Evolutionary conservation across 805 yeast species (phyloP).

Genomic region (Monosporozyma yasuniensis): DNA sequence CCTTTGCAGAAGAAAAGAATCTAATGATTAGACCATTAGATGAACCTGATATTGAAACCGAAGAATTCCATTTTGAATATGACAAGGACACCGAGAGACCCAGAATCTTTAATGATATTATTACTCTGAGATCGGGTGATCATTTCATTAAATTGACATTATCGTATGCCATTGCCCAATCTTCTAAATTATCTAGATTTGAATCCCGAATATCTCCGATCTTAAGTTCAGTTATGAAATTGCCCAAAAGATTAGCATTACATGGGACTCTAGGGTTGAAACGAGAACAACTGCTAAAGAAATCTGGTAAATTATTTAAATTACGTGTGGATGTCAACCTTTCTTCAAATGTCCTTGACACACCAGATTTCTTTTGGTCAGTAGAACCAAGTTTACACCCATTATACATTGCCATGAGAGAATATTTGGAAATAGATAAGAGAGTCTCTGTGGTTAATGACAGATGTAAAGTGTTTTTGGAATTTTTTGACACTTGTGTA

Average conservation of each 20-base stretch:
- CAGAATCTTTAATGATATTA: slow-evolving; percentile 86
- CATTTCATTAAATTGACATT: slow-evolving; percentile 86
- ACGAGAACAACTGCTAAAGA: slow-evolving; percentile 74
- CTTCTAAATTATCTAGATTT: slow-evolving; percentile 82
- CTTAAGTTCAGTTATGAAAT: slow-evolving; percentile 72
- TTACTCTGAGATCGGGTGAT: slow-evolving; percentile 82
- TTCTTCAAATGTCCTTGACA: slow-evolving; percentile 82
- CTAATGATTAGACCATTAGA: slow-evolving; percentile 64
- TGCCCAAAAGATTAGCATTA: slow-evolving; percentile 83
- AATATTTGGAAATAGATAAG: slow-evolving; percentile 90
- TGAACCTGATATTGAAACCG: slow-evolving; percentile 89
- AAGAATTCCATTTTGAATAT: slow-evolving; percentile 47
- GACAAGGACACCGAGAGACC: slow-evolving; percentile 54
- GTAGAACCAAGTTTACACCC: slow-evolving; percentile 93
- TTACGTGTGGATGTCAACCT: slow-evolving; percentile 88
- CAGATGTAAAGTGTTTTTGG: slow-evolving; percentile 86
- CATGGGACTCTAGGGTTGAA: slow-evolving; percentile 82
- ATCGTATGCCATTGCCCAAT: slow-evolving; percentile 95
- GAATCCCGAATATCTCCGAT: slow-evolving; percentile 85
- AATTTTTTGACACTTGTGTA: slow-evolving; percentile 83
- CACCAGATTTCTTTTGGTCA: slow-evolving; percentile 96
- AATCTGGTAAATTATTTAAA: slow-evolving; percentile 85
- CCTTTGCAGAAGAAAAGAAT: slow-evolving; percentile 41
- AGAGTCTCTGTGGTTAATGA: slow-evolving; percentile 90
- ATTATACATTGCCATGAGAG: slow-evolving; percentile 77